A percentile compares a stretch with the other conserved stretches of the same genome.
Conservation (phyloP, 129 eudicot species). For the Helichrysum umbraculigerum region DNA sequence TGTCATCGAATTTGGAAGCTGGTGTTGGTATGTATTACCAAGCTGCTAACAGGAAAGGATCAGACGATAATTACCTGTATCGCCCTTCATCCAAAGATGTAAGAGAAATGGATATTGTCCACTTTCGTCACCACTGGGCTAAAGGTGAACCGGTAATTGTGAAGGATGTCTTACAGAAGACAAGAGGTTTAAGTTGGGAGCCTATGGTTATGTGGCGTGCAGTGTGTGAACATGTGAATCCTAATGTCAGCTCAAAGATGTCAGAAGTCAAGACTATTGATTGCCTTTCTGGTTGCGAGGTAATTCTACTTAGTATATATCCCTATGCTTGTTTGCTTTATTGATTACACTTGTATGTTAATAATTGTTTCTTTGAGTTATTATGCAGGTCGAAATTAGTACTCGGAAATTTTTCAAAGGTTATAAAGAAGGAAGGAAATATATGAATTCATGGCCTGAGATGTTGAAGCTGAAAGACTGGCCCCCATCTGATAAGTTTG, state of each 20-base stretch:
- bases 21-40: not conserved
- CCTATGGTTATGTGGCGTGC: slow-evolving; percentile 12
- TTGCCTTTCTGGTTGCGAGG: slow-evolving; percentile 79
- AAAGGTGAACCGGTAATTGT: not conserved
- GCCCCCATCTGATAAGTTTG: slow-evolving; percentile 79
- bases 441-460: slow-evolving; percentile 65
- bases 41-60: not conserved
- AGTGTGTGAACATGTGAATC: not conserved
- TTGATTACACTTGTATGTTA: not conserved
- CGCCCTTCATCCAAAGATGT: slow-evolving; percentile 8
- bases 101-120: not conserved
- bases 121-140: not conserved
- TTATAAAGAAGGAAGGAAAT: slow-evolving; percentile 55
- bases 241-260: slow-evolving; percentile 2
- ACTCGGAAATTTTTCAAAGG: slow-evolving; percentile 64
- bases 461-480: slow-evolving; percentile 90
- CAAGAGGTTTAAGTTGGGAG: slow-evolving; percentile 18
- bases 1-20: not conserved
- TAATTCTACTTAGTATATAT: slow-evolving; percentile 24
- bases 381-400: slow-evolving; percentile 62
- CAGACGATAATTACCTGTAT: slow-evolving; percentile 13
- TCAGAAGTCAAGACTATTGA: slow-evolving; percentile 68
- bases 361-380: not conserved
- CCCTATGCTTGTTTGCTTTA: not conserved
- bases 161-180: not conserved